A percentile compares a stretch with the other conserved stretches of the same genome.
Evolutionary conservation across 2,329 filamentous ascomycete species (phyloP).

Genomic region (Curvularia sp.): DNA sequence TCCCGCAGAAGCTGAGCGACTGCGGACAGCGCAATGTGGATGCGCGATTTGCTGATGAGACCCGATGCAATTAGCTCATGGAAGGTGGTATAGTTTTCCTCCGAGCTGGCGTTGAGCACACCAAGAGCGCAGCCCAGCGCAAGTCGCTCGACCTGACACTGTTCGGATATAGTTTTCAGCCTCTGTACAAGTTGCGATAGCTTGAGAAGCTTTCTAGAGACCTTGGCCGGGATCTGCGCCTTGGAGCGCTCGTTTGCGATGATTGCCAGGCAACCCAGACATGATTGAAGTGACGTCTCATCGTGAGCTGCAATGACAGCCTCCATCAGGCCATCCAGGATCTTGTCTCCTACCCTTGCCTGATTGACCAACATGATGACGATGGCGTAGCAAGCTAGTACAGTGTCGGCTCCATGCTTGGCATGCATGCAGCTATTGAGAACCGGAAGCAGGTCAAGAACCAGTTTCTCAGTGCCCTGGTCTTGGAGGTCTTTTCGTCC

Average conservation of each 20-base stretch:
- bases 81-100: slow-evolving; percentile 55
- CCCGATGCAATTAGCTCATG: slow-evolving; percentile 67
- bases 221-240: slow-evolving; percentile 71
- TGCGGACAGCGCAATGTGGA: slow-evolving; percentile 69
- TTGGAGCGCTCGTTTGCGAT: slow-evolving; percentile 80
- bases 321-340: slow-evolving; percentile 89
- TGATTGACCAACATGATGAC: slow-evolving; percentile 86
- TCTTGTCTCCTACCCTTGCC: slow-evolving; percentile 76
- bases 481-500: slow-evolving; percentile 78
- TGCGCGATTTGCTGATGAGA: slow-evolving; percentile 69
- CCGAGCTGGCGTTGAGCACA: slow-evolving; percentile 32
- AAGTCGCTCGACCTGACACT: slow-evolving; percentile 74
- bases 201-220: slow-evolving; percentile 73
- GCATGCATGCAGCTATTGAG: slow-evolving; percentile 80
- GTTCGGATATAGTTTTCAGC: slow-evolving; percentile 67
- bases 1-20: slow-evolving; percentile 62
- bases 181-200: slow-evolving; percentile 66
- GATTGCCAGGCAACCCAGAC: slow-evolving; percentile 79
- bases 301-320: slow-evolving; percentile 82
- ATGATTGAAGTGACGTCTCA: slow-evolving; percentile 73
- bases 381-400: slow-evolving; percentile 91
- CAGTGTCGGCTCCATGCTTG: slow-evolving; percentile 77
- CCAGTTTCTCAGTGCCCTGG: slow-evolving; percentile 78
- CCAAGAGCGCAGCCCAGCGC: slow-evolving; percentile 73
- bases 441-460: slow-evolving; percentile 72